Base-by-base conservation (phyloP, 805 yeast species). In the Teunomyces atbi region DNA sequence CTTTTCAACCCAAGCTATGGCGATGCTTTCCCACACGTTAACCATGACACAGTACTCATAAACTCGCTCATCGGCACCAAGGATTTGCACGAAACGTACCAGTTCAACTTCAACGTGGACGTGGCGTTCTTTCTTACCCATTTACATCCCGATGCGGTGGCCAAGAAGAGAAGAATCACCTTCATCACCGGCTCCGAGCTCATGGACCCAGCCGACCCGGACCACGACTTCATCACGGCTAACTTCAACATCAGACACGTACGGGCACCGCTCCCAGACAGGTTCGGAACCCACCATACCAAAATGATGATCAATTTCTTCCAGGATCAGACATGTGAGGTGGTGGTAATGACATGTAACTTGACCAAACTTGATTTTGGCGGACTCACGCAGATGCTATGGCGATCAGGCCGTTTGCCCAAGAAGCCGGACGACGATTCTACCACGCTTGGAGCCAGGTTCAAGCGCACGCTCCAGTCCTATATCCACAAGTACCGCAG, bases 251-350 rank as follows among this genome's bases (percentile, higher is more conserved):
- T 69, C 11, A 35, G 51, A 4, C 65, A 66, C 46, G 55, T 77
- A 1, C 52, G 71, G 11, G 74, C 69, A 8, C 59, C 47, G 46
- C 54, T 58, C 41, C 70, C 67, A 8, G 68, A 50, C 49, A 53
- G 59, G 23, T 75, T 46, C 54, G 77, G 65, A n/a, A 62, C 65
- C 3, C 90, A 85, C 59, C 92, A 85, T 59, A 74, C 88, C 1
- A 85, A 85, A 57, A 65, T 84, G 76, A 80, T 84, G 72, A 64
- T 85, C 11, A 84, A 84, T 55, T 65, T 76, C 47, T 81, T 70
- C 54, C 58, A 58, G 2, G 78, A 78, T 50, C 66, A 65, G 13
- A 61, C 74, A 0, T 60, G 74, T 27, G 82, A 78, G 55, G 60
- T 85, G 0, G 79, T 78, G 18, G 65, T 84, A 19, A 78, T 83